These are phyloP conservation scores for Pyricularia sp. DNA, from an alignment of 2,329 filamentous ascomycete species.

Conservation along the genomic window DNA sequence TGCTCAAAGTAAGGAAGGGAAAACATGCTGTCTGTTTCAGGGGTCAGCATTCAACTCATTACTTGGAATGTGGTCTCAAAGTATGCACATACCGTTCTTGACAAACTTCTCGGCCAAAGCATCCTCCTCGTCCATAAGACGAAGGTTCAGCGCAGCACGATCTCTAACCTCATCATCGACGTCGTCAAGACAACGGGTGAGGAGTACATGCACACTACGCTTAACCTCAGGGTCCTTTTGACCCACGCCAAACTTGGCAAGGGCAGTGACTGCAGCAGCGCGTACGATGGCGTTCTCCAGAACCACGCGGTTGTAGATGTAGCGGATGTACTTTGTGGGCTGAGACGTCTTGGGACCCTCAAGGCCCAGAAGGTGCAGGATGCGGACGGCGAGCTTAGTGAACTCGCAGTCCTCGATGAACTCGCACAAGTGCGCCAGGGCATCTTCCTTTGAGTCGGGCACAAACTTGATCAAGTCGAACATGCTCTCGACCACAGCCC, in stretches of 20 bases:
- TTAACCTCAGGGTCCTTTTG: slow-evolving; percentile 97
- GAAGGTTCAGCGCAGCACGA: slow-evolving; percentile 83
- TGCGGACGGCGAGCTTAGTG: slow-evolving; percentile 91
- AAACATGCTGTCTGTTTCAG: slow-evolving; percentile 75
- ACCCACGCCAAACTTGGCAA: slow-evolving; percentile 94
- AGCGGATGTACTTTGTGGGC: slow-evolving; percentile 97
- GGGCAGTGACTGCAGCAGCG: slow-evolving; percentile 86
- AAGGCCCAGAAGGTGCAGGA: slow-evolving; percentile 84
- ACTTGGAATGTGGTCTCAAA: slow-evolving; percentile 8
- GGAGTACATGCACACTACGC: slow-evolving; percentile 84
- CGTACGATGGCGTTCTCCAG: slow-evolving; percentile 94
- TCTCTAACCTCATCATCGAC: slow-evolving; percentile 97
- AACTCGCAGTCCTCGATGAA: slow-evolving; percentile 99
- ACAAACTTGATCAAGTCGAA: slow-evolving; percentile 99
- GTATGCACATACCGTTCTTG: slow-evolving; percentile 64
- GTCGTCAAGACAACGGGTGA: slow-evolving; percentile 90
- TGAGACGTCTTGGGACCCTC: slow-evolving; percentile 94
- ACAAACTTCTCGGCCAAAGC: slow-evolving; percentile 81
- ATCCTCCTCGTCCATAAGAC: slow-evolving; percentile 87
- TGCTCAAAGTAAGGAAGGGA: slow-evolving; percentile 93
- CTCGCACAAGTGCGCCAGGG: slow-evolving; percentile 90
- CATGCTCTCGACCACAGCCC: slow-evolving; percentile 96
- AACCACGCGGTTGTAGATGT: slow-evolving; percentile 98
- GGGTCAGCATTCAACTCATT: background rate
- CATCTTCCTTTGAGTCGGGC: slow-evolving; percentile 72